phyloP scores from a whole-genome alignment of 495 filamentous ascomycete genomes.

The Daldinia childiae region DNA sequence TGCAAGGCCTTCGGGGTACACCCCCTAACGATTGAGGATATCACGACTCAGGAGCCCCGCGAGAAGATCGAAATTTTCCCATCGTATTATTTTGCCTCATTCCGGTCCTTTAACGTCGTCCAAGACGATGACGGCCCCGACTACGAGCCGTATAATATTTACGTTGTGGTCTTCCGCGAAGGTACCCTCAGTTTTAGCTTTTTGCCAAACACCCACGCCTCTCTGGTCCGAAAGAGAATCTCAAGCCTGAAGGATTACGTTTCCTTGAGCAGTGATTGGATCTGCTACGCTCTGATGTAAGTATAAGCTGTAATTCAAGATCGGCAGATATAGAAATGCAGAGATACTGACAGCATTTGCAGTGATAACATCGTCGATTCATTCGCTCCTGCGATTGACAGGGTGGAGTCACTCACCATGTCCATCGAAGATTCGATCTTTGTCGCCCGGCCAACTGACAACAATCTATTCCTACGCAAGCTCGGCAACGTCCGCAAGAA shows the following conservation, averaged over 20 bases:
- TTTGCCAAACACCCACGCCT: constrained; percentile 80
- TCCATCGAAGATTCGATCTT: constrained; percentile 95
- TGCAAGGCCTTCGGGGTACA: constrained; percentile 93
- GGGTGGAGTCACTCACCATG: constrained; percentile 88
- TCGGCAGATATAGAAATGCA: background rate
- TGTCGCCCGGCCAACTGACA: constrained; percentile 87
- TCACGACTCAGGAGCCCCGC: constrained; percentile 89
- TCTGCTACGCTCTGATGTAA: constrained; percentile 98
- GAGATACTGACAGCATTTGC: constrained; percentile 38
- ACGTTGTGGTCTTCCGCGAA: constrained; percentile 96
- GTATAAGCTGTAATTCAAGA: constrained; percentile 38
- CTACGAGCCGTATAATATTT: constrained; percentile 92
- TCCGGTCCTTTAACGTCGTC: constrained; percentile 82
- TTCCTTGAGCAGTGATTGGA: constrained; percentile 93
- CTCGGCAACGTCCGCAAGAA: constrained; percentile 93
- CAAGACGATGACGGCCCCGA: constrained; percentile 78
- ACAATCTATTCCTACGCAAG: constrained; percentile 80
- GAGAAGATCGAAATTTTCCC: constrained; percentile 99
- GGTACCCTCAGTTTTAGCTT: constrained; percentile 95
- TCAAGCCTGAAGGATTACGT: constrained; percentile 93
- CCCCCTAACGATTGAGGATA: constrained; percentile 93
- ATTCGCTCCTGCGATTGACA: constrained; percentile 87
- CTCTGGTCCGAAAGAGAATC: constrained; percentile 90
- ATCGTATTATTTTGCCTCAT: constrained; percentile 97
- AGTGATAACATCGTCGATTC: constrained; percentile 97